These are phyloP conservation scores for Blumeriella jaapii DNA, from an alignment of 2,329 filamentous ascomycete genomes.

Conservation along the genomic window DNA sequence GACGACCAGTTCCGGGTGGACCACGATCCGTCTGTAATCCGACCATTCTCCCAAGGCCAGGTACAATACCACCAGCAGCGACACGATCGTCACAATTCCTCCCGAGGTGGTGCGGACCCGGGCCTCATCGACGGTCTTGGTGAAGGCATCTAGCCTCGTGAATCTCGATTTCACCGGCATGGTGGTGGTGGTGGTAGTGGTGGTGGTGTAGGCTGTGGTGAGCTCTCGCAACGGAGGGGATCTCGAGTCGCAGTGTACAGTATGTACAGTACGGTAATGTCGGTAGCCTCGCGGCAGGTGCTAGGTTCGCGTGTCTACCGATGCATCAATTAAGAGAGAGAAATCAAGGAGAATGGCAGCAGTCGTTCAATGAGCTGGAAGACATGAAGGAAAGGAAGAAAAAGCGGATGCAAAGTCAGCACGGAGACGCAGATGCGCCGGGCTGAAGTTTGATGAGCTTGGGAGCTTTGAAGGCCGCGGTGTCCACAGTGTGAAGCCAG, in stretches of 20 bases:
- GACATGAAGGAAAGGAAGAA: slow-evolving; percentile 6
- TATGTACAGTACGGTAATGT: no score
- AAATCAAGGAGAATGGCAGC: slow-evolving; percentile 9
- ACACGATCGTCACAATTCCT: slow-evolving; percentile 86
- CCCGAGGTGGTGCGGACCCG: slow-evolving; percentile 91
- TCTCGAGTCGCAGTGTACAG: no score
- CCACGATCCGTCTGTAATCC: slow-evolving; percentile 76
- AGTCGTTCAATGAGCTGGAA: slow-evolving; percentile 13
- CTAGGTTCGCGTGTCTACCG: slow-evolving; percentile 11
- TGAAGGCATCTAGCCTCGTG: slow-evolving; percentile 94
- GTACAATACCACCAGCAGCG: slow-evolving; percentile 77
- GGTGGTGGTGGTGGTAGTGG: background rate
- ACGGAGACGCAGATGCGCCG: no score
- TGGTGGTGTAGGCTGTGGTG: background rate
- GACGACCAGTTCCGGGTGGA: slow-evolving; percentile 87
- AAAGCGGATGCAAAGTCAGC: background rate
- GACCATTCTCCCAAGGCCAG: slow-evolving; percentile 92
- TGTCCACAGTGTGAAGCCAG: no score
- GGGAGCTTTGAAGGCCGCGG: no score
- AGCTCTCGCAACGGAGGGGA: slow-evolving; percentile 17
- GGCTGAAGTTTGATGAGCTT: no score
- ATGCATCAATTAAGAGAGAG: slow-evolving; percentile 16
- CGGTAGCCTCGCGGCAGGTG: no score
- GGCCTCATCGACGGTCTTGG: slow-evolving; percentile 97
- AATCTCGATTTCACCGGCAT: slow-evolving; percentile 94